Evolutionary conservation across 2,329 filamentous ascomycete genomes (phyloP).

Genomic region (Neofusicoccum cordaticola): DNA sequence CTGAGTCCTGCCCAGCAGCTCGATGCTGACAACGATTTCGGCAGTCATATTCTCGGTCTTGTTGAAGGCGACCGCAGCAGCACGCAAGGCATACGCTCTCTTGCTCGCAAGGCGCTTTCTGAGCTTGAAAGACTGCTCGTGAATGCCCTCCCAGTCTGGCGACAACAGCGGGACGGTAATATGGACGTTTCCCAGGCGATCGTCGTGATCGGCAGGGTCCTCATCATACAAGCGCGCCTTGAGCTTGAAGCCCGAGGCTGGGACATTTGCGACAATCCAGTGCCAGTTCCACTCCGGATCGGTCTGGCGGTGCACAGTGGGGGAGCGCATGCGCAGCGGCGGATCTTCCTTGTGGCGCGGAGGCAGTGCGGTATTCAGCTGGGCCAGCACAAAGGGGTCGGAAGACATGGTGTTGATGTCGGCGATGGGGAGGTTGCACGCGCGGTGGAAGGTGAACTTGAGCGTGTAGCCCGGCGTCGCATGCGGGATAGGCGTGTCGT

Average conservation of each 20-base stretch:
- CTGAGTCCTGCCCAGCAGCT: constrained; percentile 70
- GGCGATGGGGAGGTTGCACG: constrained; percentile 75
- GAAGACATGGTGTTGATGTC: constrained; percentile 76
- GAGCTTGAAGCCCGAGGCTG: constrained; percentile 73
- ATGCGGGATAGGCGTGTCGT: constrained; percentile 71
- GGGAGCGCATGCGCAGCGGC: constrained; percentile 68
- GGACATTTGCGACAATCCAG: constrained; percentile 87
- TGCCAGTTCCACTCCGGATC: constrained; percentile 79
- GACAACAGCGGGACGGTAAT: constrained; percentile 60
- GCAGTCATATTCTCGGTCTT: constrained; percentile 66
- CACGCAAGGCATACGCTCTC: constrained; percentile 74
- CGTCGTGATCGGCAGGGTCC: constrained; percentile 80
- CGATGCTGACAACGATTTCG: constrained; percentile 67
- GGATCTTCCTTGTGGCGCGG: constrained; percentile 85
- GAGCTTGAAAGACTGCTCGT: constrained; percentile 63
- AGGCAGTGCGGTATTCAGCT: constrained; percentile 68
- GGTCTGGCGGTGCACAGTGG: constrained; percentile 67
- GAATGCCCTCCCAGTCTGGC: constrained; percentile 67
- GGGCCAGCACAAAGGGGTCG: constrained; percentile 78
- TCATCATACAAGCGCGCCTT: constrained; percentile 90
- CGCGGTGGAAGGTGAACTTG: constrained; percentile 79
- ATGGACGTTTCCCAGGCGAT: constrained; percentile 83
- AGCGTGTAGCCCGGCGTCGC: constrained; percentile 78
- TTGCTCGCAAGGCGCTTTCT: constrained; percentile 87
- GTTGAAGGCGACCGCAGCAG: constrained; percentile 62